phyloP scores from a whole-genome alignment of 2,329 filamentous ascomycete genomes.

The Nannizziopsis arthrosporioides region DNA sequence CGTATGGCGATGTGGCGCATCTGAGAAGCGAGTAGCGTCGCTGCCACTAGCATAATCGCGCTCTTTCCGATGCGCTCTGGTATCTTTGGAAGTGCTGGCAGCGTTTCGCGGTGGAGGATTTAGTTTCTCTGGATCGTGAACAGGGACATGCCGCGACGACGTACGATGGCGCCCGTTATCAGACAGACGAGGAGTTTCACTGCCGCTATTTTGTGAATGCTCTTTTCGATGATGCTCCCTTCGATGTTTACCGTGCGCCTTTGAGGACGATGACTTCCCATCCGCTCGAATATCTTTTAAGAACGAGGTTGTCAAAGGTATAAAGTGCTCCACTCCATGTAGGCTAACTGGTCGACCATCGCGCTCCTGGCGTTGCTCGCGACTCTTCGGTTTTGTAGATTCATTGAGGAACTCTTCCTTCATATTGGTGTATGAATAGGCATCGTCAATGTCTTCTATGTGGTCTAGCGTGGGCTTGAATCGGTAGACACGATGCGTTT shows the following conservation, averaged over 20 bases:
- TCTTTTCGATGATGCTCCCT: conserved; percentile 14
- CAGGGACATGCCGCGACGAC: conserved; percentile 25
- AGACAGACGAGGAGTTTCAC: conserved; percentile 26
- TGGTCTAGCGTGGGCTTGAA: conserved; percentile 21
- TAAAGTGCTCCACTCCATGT: conserved; percentile 27
- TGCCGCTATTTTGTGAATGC: conserved; percentile 15
- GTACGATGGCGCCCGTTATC: conserved; percentile 26
- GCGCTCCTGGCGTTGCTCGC: conserved; percentile 20
- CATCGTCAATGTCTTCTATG: conserved; percentile 30
- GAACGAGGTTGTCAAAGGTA: conserved; percentile 14
- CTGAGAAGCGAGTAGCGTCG: conserved; percentile 26
- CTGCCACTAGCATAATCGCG: conserved; percentile 16
- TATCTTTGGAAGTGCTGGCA: conserved; percentile 30
- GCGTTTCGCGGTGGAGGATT: conserved; percentile 21
- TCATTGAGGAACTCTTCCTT: conserved; percentile 37
- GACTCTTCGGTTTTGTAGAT: conserved; percentile 20
- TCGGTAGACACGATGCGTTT: conserved; percentile 11
- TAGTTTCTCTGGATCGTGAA: conserved; percentile 12
- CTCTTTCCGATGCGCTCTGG: conserved; percentile 23
- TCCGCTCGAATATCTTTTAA: conserved; percentile 22
- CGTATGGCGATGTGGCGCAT: conserved; percentile 25
- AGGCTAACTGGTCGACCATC: conserved; percentile 31
- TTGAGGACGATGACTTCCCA: conserved; percentile 29
- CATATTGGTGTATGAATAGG: conserved; percentile 39
- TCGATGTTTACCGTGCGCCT: conserved; percentile 27